Evolutionary conservation across 2,329 filamentous ascomycete genomes (phyloP), one percentile per base, ranked within the genome.

Genomic region (Helminthosporium solani): DNA sequence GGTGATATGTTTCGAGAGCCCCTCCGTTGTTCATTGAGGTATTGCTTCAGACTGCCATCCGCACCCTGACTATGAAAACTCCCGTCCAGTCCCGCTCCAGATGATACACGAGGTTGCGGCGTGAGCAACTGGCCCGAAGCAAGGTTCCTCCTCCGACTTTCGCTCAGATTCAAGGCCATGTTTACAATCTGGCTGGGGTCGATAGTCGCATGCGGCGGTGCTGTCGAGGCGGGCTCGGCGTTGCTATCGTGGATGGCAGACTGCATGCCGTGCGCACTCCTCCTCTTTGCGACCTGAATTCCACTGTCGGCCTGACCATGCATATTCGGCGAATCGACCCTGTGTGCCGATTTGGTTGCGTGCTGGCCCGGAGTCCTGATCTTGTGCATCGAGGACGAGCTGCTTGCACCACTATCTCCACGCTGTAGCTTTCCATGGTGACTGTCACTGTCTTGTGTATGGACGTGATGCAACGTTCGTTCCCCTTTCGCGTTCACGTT

Each of bases 171-270:
- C 57, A 97, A 73, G 1, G 92, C 92, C 81, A 97, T 88, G 61
- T 90, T 90, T 33, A 97, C 90, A 53, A 97, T 95, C 68, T 96
- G 88, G 3, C 86, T 83, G 7, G 91, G 87, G 61, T 96, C 91
- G 49, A 87, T 78, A 58, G 90, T 83, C 15, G 28, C 64, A 5
- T n/a, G n/a, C n/a, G 70, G 75, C 15, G 63, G 51, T n/a, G 44
- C 16, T 11, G 27, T 51, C 45, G 49, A 39, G 28, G 40, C 50
- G 18, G 50, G 40, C 23, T 47, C 42, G 4, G 44, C 21, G 16
- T 46, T 46, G 35, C 50, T 46, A 33, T 49, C 44, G 18, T 41
- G 50, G 18, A 40, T 45, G 7, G 44, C 38, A 16, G 53, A 36
- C 5, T 23, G 42, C 33, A 37, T 40, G 30, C 41, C 44, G 16